Evolutionary conservation across 192 early-diverging fungal species (phyloP).

Genomic region (Gamsiella multidivaricata): DNA sequence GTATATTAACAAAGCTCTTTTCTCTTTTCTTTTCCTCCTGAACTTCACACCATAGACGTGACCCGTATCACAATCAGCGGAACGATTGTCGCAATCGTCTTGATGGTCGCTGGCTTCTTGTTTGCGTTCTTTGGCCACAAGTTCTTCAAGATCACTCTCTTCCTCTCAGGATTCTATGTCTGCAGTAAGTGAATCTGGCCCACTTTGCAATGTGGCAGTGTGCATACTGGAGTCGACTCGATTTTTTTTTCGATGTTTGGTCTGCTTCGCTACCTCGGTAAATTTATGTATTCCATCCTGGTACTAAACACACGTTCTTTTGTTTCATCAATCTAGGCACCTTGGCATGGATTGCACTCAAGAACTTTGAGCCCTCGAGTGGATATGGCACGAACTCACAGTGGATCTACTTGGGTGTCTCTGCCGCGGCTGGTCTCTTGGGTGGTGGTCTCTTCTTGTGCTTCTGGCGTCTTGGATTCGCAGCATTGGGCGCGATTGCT

Average conservation of each 20-base stretch:
- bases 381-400: conserved; percentile 51
- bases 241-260: too few relatives aligned
- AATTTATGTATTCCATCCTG: not conserved
- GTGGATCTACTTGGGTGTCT: conserved; percentile 68
- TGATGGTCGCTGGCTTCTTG: conserved; percentile 73
- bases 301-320: not conserved
- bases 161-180: conserved; percentile 82
- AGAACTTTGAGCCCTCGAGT: conserved; percentile 54
- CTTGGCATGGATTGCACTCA: conserved; percentile 63
- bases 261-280: not conserved
- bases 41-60: not conserved
- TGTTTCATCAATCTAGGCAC: conserved; percentile 29
- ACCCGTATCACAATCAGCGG: conserved; percentile 33
- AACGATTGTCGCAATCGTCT: conserved; percentile 65
- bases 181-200: conserved; percentile 52
- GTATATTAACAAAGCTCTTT: not conserved
- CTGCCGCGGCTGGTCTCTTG: conserved; percentile 71
- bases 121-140: conserved; percentile 77
- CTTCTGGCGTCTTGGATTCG: conserved; percentile 77
- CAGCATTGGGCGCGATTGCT: conserved; percentile 79
- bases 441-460: conserved; percentile 74
- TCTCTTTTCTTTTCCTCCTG: not conserved
- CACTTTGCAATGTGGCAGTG: not conserved
- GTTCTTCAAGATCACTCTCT: conserved; percentile 75
- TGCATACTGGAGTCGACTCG: too few relatives aligned